phyloP scores from a whole-genome alignment of 106 monocot species.

The Phalaenopsis aphrodite region DNA sequence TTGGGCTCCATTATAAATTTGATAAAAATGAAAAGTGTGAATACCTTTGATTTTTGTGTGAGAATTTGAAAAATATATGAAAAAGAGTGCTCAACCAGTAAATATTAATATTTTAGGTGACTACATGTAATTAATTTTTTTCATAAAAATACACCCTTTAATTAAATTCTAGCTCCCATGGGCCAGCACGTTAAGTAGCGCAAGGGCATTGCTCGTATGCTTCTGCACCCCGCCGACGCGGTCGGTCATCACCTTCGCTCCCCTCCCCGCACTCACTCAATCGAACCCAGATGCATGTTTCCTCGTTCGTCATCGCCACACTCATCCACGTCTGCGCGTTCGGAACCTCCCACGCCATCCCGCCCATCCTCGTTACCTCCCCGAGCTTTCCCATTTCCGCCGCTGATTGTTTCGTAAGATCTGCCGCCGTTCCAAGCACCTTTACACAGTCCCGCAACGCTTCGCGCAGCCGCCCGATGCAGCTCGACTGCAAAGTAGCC shows the following conservation, averaged over 20 bases:
- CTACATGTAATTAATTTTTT: too few species aligned
- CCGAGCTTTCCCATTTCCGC: slow-evolving; percentile 18
- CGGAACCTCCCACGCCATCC: slow-evolving; percentile 38
- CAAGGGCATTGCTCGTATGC: slow-evolving; percentile 60
- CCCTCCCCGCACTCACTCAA: neutral
- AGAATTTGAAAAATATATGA: too few species aligned
- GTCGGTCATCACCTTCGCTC: slow-evolving; percentile 18
- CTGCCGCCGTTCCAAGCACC: slow-evolving; percentile 18
- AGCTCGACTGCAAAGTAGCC: neutral
- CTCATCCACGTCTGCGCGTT: slow-evolving; percentile 94
- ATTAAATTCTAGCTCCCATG: neutral
- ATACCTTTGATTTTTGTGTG: too few species aligned
- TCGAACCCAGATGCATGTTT: slow-evolving; percentile 55
- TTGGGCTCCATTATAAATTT: too few species aligned
- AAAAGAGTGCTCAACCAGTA: too few species aligned
- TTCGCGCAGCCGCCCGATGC: neutral
- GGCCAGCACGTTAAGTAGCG: slow-evolving; percentile 54
- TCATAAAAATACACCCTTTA: too few species aligned
- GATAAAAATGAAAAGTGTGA: too few species aligned
- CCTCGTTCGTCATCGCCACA: slow-evolving; percentile 74
- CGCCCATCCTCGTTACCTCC: neutral
- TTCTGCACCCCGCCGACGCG: slow-evolving; percentile 28
- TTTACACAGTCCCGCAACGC: slow-evolving; percentile 36
- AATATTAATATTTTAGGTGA: too few species aligned
- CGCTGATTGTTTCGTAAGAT: slow-evolving; percentile 16